A percentile compares a stretch with the other conserved stretches of the same genome.
Evolutionary conservation across 441 rosid species (phyloP).

Genomic region (Pelargonium australe): DNA sequence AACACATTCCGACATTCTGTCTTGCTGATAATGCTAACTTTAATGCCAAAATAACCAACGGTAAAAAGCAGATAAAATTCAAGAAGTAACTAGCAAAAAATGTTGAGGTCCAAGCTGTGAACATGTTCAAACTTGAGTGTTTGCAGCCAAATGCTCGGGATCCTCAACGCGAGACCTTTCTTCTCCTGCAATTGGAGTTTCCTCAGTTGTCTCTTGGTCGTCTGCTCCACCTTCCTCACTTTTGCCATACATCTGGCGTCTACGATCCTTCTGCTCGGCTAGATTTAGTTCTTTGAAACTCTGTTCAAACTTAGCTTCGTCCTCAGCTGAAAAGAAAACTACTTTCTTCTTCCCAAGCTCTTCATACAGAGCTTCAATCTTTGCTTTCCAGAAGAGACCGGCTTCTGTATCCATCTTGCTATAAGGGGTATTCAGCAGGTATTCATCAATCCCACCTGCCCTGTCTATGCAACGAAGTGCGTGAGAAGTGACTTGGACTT

Average conservation of each 20-base stretch:
- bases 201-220: conserved; percentile 14
- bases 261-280: conserved; percentile 55
- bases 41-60: neutral
- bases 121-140: conserved; percentile 24
- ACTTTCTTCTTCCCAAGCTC: conserved; percentile 72
- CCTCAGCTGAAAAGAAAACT: conserved; percentile 64
- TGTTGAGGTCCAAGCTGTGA: neutral
- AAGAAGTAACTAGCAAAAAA: conserved; percentile 12
- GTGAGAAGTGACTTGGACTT: conserved; percentile 76
- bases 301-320: conserved; percentile 71
- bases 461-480: conserved; percentile 95
- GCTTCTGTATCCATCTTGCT: conserved; percentile 88
- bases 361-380: conserved; percentile 77
- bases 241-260: conserved; percentile 47
- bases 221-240: conserved; percentile 30
- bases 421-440: conserved; percentile 85
- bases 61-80: conserved; percentile 7
- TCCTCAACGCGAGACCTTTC: neutral
- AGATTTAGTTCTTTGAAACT: conserved; percentile 67
- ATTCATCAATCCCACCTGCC: conserved; percentile 97
- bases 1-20: no score
- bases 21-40: no score
- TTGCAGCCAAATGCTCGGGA: conserved; percentile 29
- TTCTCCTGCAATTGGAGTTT: conserved; percentile 24
- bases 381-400: conserved; percentile 86